These are phyloP conservation scores for Lumnitzera littorea DNA, from an alignment of 345 rosid genomes.

Conservation along the genomic window DNA sequence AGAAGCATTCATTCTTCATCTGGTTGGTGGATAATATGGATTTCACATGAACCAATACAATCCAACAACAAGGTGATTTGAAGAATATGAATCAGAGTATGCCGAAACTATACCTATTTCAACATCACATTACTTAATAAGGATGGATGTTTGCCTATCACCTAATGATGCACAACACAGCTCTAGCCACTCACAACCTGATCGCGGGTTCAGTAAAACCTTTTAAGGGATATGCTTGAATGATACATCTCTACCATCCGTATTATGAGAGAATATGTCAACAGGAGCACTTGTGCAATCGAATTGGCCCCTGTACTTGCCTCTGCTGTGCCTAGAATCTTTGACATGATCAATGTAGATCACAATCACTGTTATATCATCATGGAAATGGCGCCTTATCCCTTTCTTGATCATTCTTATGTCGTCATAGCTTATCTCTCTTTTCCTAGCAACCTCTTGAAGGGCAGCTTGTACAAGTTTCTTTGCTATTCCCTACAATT, in stretches of 20 bases:
- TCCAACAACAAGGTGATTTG: too few relatives aligned
- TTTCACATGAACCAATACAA: too few relatives aligned
- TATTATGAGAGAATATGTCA: slow-evolving; percentile 38
- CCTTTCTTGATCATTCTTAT: slow-evolving; percentile 39
- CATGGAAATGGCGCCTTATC: slow-evolving; percentile 51
- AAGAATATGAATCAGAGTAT: too few relatives aligned
- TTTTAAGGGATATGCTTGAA: too few relatives aligned
- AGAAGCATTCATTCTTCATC: too few relatives aligned
- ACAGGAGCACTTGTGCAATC: slow-evolving; percentile 34
- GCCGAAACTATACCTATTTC: too few relatives aligned
- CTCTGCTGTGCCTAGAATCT: slow-evolving; percentile 11
- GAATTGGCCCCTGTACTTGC: slow-evolving; percentile 7
- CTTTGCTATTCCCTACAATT: slow-evolving; percentile 47
- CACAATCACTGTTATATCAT: slow-evolving; percentile 57
- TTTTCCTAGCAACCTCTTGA: slow-evolving; percentile 48
- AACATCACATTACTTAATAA: too few relatives aligned
- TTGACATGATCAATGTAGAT: slow-evolving; percentile 38
- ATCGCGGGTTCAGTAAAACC: too few relatives aligned
- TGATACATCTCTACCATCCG: background rate
- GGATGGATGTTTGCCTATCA: too few relatives aligned
- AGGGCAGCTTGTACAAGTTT: slow-evolving; percentile 48
- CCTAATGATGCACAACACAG: too few relatives aligned
- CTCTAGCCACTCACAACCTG: too few relatives aligned
- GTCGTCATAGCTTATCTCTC: slow-evolving; percentile 39
- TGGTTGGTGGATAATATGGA: too few relatives aligned